Evolutionary conservation across 768 basidiomycete genomes (phyloP), one percentile per base, ranked within the genome.

Genomic region (Mycena latifolia): DNA sequence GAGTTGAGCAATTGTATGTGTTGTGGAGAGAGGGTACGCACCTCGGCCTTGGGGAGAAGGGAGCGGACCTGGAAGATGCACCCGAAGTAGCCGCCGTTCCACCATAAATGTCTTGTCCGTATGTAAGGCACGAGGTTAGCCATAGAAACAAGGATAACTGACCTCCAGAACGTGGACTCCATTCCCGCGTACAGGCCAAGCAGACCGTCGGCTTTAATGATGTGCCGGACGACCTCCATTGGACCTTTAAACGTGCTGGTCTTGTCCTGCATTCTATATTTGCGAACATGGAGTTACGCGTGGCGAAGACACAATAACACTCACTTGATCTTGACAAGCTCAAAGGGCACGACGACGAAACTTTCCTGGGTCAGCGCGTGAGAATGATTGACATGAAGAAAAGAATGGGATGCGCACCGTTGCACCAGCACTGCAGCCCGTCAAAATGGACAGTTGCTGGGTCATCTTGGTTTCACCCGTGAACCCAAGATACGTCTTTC

Each of bases 161-260:
- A 93, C 94, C 96, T 88, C 97, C 97, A 98, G 81, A 98, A 97
- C 2, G 97, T 99, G 15, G 95, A 88, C 76, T 99, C 98, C 92
- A 99, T 96, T 37, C 98, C 96, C 25, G 89, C 89, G 74, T 98
- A 98, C 27, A 98, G 79, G 22, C 95, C 96, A 0, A 98, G 79
- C 5, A 92, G 54, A 29, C 97, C 97, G 35, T 94, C 90, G 64
- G 90, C 91, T 71, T 77, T 84, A 52, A 98, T 77, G 29, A 95
- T 83, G 71, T 94, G 89, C 69, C 86, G 90, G 20, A 99, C 86
- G 18, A 97, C 97, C 65, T 97, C 96, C 76, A 95, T 85, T 0
- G 98, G 96, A 4, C 98, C 97, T 27, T 89, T 89, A 80, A 90
- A 99, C 1, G 91, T 94, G 69, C 93, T 94, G 27, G 87, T 83